Base-by-base conservation (phyloP, 2,329 filamentous ascomycete genomes). In the Paraphaeosphaeria minitans region DNA sequence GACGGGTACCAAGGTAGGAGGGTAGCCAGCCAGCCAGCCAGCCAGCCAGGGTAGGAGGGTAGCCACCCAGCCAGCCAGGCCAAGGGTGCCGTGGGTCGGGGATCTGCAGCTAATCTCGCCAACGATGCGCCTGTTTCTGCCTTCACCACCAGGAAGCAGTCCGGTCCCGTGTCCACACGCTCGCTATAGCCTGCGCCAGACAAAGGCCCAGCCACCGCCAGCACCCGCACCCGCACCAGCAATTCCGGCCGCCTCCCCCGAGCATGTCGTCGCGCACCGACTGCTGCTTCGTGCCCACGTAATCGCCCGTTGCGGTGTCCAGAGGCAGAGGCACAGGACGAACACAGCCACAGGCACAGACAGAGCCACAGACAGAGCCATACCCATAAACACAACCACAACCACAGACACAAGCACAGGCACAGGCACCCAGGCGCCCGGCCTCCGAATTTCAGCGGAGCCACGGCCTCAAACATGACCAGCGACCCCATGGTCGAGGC, bases 401-500 rank as follows among this genome's bases (percentile, higher is more conserved):
- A 13, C 41, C 41, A 22, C 41, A 6, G 2, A 22, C 41, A 22
- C 19, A 8, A 43, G n/a, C 41, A 43, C 41, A 19, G 45, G 27
- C 53, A 37, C 19, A 16, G 22, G 24, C 39, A 27, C 45, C 37
- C 16, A 27, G 14, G 24, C 42, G 27, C 13, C 13, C 13, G 14
- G 37, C 39, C 47, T 33, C 24, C 41, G 29, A 51, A 21, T 22
- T 42, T 43, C 21, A 57, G 65, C 63, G 65, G 66, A 60, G 55
- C 55, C 58, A 54, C 35, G 41, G 52, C 4, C 41, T 59, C 55
- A 63, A 68, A 66, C 56, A 75, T 75, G 73, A 66, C 65, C 62
- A 63, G 66, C 68, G 64, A 46, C 60, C 59, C 71, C 67, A 66
- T 69, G 66, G 67, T 63, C 54, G 72, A 75, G 56, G 66, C 65